A percentile compares a stretch with the other conserved stretches of the same genome.
Evolutionary conservation across 2,329 filamentous ascomycete genomes (phyloP).

Genomic region (Diaporthe destruens): DNA sequence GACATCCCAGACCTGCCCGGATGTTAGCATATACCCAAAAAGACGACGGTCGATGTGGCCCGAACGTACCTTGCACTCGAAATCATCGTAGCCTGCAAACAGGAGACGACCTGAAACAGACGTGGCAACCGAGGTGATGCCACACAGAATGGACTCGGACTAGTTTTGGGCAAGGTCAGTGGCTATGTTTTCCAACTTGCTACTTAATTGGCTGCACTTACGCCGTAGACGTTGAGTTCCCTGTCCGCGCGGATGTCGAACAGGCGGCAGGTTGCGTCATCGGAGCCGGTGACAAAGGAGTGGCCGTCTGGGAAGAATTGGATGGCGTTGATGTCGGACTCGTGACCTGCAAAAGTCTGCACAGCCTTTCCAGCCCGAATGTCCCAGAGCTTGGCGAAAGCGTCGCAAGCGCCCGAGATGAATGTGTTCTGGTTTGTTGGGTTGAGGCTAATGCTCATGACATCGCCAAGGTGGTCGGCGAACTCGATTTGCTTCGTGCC

Average conservation of each 20-base stretch:
- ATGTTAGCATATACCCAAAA: slow-evolving; percentile 17
- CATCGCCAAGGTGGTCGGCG: slow-evolving; percentile 96
- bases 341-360: slow-evolving; percentile 97
- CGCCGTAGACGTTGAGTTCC: slow-evolving; percentile 76
- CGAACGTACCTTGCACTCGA: slow-evolving; percentile 93
- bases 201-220: slow-evolving; percentile 55
- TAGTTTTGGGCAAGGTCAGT: slow-evolving; percentile 55
- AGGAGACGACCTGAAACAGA: slow-evolving; percentile 95
- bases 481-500: slow-evolving; percentile 98
- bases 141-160: slow-evolving; percentile 97
- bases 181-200: slow-evolving; percentile 41
- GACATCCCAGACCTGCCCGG: slow-evolving; percentile 90
- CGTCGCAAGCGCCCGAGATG: slow-evolving; percentile 98
- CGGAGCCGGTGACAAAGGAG: slow-evolving; percentile 97
- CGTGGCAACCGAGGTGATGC: slow-evolving; percentile 97
- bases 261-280: slow-evolving; percentile 95
- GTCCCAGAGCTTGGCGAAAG: slow-evolving; percentile 99
- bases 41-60: not conserved
- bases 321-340: slow-evolving; percentile 99
- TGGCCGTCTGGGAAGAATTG: slow-evolving; percentile 99
- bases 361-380: slow-evolving; percentile 98
- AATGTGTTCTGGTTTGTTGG: slow-evolving; percentile 99
- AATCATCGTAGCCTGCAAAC: slow-evolving; percentile 98
- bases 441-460: slow-evolving; percentile 99
- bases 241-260: slow-evolving; percentile 98